Conservation (phyloP, 495 filamentous ascomycete genomes). For the Lasiosphaeria ovina region DNA sequence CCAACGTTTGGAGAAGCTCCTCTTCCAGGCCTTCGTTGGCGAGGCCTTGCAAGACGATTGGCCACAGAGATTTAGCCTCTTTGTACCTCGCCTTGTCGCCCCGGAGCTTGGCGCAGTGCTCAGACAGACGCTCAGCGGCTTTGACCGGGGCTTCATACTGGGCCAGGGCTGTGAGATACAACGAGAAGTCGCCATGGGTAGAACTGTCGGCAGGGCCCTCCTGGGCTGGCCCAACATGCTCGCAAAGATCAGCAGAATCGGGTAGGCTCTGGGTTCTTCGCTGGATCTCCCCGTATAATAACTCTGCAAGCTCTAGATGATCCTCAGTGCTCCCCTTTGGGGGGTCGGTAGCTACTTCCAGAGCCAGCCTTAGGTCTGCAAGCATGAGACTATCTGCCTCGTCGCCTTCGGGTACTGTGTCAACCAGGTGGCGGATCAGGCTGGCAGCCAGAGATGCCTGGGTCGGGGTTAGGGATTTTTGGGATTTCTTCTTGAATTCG, state of each 20-base stretch:
- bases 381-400: constrained; percentile 40
- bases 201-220: constrained; percentile 27
- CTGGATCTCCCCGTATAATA: constrained; percentile 54
- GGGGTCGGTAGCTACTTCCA: constrained; percentile 34
- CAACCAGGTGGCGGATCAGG: constrained; percentile 60
- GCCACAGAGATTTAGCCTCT: constrained; percentile 51
- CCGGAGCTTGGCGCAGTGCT: constrained; percentile 33
- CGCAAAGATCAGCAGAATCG: constrained; percentile 16
- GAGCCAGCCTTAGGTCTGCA: constrained; percentile 50
- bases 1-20: constrained; percentile 46
- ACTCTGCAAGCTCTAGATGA: constrained; percentile 55
- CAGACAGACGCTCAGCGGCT: constrained; percentile 51
- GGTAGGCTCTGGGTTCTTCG: constrained; percentile 19
- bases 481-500: constrained; percentile 45
- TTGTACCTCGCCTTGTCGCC: constrained; percentile 26
- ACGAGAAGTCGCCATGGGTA: constrained; percentile 38
- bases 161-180: constrained; percentile 55
- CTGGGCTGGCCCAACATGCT: constrained; percentile 39
- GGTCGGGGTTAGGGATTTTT: constrained; percentile 57
- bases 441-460: constrained; percentile 58
- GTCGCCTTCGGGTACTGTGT: constrained; percentile 35
- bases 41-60: constrained; percentile 62
- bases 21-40: constrained; percentile 59
- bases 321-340: constrained; percentile 35
- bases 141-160: constrained; percentile 58